Evolutionary conservation across 2,329 filamentous ascomycete species (phyloP), one percentile per base, ranked within the genome.

Genomic region (Neobulgaria alba): DNA sequence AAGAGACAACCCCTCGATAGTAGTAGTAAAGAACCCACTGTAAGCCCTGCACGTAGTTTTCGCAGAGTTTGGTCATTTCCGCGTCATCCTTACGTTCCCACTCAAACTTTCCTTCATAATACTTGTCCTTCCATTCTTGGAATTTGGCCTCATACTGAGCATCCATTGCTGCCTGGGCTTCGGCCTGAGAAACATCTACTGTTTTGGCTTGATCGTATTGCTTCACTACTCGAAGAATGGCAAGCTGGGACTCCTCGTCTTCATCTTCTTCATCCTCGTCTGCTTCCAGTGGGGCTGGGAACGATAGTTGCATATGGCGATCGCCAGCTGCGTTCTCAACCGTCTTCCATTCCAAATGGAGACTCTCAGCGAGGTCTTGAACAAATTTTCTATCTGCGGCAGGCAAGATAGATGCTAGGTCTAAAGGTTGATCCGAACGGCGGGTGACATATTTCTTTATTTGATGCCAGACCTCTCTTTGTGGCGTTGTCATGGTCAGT

Each of bases 11-110:
- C 47, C 92, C 92, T 39, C 82, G 82, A 66, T 98, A 98, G 65
- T 98, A 98, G 68, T 98, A 98, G 63, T 83, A 95, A 36, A 98
- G 69, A 32, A 98, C 92, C 93, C 92, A 98, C 61, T 98, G 92
- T 46, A 98, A 67, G 46, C 92, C 92, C 64, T 98, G 86, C 5
- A 98, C 88, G 56, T 98, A 98, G 64, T 96, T 98, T 63, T 96
- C 88, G 18, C 86, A 83, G 46, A 98, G 70, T 49, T 83, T 81
- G 39, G 71, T 80, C 58, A 96, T 72, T 61, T 94, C 87, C 30
- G 78, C 78, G 50, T 90, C 82, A 54, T 86, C 82, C 35, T 87
- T 82, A 9, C 84, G 69, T 12, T 81, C 78, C 88, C 90, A 98
- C 39, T 83, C 83, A 52, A 95, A 95, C 61, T 96, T 98, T 42